Percentiles rank a stretch among this genome's conserved stretches.
Evolutionary conservation across 352 stramenopile genomes (phyloP).

Genomic region (Thraustochytrium striatum): DNA sequence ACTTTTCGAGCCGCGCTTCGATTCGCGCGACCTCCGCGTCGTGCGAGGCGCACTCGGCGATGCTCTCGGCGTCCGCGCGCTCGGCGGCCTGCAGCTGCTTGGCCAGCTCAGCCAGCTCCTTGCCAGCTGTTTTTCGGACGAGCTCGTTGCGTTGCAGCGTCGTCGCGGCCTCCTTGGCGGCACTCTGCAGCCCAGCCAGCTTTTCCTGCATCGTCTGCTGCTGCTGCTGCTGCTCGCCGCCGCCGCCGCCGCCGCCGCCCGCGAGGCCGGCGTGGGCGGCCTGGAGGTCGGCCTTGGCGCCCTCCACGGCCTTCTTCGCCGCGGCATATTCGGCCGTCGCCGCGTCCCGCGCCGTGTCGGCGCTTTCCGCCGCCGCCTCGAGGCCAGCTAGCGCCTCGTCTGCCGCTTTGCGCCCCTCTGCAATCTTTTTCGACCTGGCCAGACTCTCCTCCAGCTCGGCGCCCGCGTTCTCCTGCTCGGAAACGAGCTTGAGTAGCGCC

Average conservation of each 20-base stretch:
- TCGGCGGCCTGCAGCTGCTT: slow-evolving; percentile 57
- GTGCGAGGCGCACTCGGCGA: slow-evolving; percentile 66
- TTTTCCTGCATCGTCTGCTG: slow-evolving; percentile 42
- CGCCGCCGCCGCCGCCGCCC: not conserved
- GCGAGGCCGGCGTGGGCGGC: slow-evolving; percentile 33
- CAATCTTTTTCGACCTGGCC: no score
- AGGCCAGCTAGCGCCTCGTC: not conserved
- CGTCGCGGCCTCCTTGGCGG: slow-evolving; percentile 23
- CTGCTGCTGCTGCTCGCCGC: not conserved
- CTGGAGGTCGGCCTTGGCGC: slow-evolving; percentile 28
- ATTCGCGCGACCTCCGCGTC: slow-evolving; percentile 56
- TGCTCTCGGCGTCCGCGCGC: slow-evolving; percentile 53
- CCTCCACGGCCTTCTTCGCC: slow-evolving; percentile 9
- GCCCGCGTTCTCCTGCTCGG: not conserved
- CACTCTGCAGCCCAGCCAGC: slow-evolving; percentile 1
- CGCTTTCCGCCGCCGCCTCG: not conserved
- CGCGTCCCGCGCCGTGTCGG: no score
- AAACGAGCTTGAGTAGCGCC: not conserved
- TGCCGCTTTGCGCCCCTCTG: not conserved
- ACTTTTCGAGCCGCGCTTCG: slow-evolving; percentile 58
- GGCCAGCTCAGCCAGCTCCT: not conserved
- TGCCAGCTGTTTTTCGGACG: not conserved
- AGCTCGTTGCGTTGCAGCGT: slow-evolving; percentile 16
- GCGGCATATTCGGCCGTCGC: not conserved
- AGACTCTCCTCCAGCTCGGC: not conserved